Conservation (phyloP, 768 basidiomycete genomes). For the Scleroderma bovista region DNA sequence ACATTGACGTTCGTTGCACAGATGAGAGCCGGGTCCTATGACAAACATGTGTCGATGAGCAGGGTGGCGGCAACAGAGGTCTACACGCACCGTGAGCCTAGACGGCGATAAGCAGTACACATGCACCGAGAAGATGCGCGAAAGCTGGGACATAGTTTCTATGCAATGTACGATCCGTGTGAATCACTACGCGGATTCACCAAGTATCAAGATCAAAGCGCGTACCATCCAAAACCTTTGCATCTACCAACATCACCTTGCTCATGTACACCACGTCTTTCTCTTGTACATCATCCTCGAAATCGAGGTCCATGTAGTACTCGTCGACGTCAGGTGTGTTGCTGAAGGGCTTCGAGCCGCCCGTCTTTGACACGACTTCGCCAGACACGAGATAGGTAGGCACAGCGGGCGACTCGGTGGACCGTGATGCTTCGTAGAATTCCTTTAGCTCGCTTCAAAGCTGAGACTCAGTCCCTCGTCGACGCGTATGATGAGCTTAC, state of each 20-base stretch:
- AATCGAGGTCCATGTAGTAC: slow-evolving; percentile 33
- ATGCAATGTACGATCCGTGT: neutral
- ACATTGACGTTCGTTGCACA: slow-evolving; percentile 31
- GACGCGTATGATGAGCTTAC: slow-evolving; percentile 33
- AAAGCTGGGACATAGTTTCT: slow-evolving; percentile 54
- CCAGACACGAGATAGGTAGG: slow-evolving; percentile 77
- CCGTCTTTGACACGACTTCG: slow-evolving; percentile 29
- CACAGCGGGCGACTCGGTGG: slow-evolving; percentile 24
- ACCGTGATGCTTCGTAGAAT: slow-evolving; percentile 44
- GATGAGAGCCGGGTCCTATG: slow-evolving; percentile 43
- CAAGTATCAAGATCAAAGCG: slow-evolving; percentile 1
- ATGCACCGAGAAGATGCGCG: slow-evolving; percentile 48
- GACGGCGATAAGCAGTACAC: slow-evolving; percentile 72
- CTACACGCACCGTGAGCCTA: slow-evolving; percentile 38
- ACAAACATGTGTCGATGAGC: neutral
- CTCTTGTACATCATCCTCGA: slow-evolving; percentile 35
- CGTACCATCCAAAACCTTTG: slow-evolving; percentile 61
- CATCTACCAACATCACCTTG: slow-evolving; percentile 55
- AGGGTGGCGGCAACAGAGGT: neutral
- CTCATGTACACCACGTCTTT: slow-evolving; percentile 41
- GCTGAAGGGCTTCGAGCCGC: slow-evolving; percentile 1
- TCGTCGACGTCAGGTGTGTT: slow-evolving; percentile 9
- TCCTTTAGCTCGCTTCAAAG: slow-evolving; percentile 54
- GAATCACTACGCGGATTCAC: neutral
- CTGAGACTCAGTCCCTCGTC: neutral